Base-by-base conservation (phyloP, 2,329 filamentous ascomycete genomes). In the Pseudovirgaria hyperparasitica region DNA sequence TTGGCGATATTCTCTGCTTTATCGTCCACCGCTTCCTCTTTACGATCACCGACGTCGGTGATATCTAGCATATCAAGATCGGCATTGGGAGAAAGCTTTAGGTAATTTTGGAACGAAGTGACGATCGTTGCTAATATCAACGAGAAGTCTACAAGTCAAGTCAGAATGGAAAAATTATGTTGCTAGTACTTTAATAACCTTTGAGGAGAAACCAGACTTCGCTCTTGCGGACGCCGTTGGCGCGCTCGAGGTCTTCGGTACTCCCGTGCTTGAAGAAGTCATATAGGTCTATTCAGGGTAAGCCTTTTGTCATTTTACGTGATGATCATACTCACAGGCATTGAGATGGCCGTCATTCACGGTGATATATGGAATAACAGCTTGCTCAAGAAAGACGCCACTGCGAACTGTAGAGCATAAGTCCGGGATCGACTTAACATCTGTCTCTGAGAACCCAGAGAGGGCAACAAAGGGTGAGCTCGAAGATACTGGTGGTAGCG, bases 251-350 rank as follows among this genome's bases (percentile, higher is more conserved):
- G 0, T 71, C 65, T 2, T 60, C 45, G 13, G 74, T 47, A 41
- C 76, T 70, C 4, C 78, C 79, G 39, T 86, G 74, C 49, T 72
- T 79, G 62, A 71, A 85, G 52, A 85, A 87, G 48, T 86, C 77
- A 33, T 76, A 72, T 1, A 86, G 54, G 42, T 80, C n/a, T n/a
- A n/a, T n/a, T n/a, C n/a, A n/a, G n/a, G n/a, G n/a, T n/a, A n/a
- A n/a, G n/a, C n/a, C n/a, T n/a, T n/a, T n/a, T n/a, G n/a, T n/a
- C n/a, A n/a, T n/a, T n/a, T n/a, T n/a, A n/a, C n/a, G n/a, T n/a
- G n/a, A n/a, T n/a, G n/a, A n/a, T n/a, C n/a, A n/a, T n/a, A n/a
- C n/a, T n/a, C n/a, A n/a, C n/a, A 80, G 0, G 73, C 72, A 37
- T 82, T 82, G 33, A 73, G 60, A 0, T 66, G 67, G 9, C 62